Percentiles rank a stretch among this genome's conserved stretches.
Conservation (phyloP, 495 filamentous ascomycete species). For the Chaetomium fimeti region DNA sequence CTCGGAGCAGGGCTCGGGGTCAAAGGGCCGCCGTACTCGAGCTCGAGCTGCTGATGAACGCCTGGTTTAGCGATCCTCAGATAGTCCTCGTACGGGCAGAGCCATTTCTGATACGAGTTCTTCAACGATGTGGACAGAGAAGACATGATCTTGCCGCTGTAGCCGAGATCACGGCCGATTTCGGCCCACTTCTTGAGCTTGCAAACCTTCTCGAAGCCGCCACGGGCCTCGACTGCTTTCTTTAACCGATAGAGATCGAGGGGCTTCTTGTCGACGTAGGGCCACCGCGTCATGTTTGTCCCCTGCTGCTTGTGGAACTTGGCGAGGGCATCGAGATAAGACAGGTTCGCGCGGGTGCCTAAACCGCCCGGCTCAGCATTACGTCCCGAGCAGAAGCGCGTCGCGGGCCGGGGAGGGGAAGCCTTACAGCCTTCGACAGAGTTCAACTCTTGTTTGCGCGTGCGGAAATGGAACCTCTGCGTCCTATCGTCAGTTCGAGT, state of each 20-base stretch:
- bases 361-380: constrained; percentile 26
- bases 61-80: constrained; percentile 87
- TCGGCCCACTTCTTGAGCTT: constrained; percentile 99
- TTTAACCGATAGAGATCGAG: constrained; percentile 94
- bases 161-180: constrained; percentile 93
- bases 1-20: constrained; percentile 89
- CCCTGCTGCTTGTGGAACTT: constrained; percentile 98
- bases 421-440: constrained; percentile 95
- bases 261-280: constrained; percentile 96
- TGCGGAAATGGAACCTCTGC: constrained; percentile 95
- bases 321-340: constrained; percentile 89
- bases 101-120: constrained; percentile 95
- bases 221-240: constrained; percentile 90
- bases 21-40: constrained; percentile 88
- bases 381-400: constrained; percentile 6
- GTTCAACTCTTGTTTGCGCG: constrained; percentile 94
- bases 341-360: constrained; percentile 93
- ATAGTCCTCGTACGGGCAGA: constrained; percentile 96
- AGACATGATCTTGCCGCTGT: constrained; percentile 99
- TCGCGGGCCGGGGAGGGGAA: constrained; percentile 30
- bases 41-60: constrained; percentile 92
- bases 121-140: constrained; percentile 98
- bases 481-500: constrained; percentile 17
- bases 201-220: constrained; percentile 93
- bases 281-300: constrained; percentile 87